A percentile compares a stretch with the other conserved stretches of the same genome.
Conservation (phyloP, 1,139 yeast genomes). For the Yamadazyma dushanensis region DNA sequence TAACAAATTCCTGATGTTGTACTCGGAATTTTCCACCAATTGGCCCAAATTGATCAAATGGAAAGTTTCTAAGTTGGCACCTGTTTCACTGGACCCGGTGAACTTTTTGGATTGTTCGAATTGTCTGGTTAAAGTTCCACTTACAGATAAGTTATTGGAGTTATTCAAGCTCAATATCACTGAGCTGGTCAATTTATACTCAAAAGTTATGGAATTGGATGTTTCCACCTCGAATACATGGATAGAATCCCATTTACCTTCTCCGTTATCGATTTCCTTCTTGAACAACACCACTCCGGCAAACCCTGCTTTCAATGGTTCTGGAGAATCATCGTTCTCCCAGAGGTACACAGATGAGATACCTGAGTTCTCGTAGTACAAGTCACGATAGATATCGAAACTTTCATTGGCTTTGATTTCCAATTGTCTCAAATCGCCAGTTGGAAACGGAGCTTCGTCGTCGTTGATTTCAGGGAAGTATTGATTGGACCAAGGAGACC, state of each 20-base stretch:
- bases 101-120: conserved; percentile 49
- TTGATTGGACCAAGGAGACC: conserved; percentile 89
- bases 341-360: conserved; percentile 88
- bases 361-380: conserved; percentile 91
- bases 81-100: conserved; percentile 32
- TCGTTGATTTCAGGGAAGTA: conserved; percentile 70
- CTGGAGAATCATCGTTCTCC: conserved; percentile 58
- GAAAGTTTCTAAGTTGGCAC: conserved; percentile 48
- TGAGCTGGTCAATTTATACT: conserved; percentile 81
- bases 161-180: conserved; percentile 70
- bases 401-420: conserved; percentile 87
- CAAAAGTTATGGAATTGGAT: conserved; percentile 46
- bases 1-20: conserved; percentile 78
- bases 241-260: conserved; percentile 85
- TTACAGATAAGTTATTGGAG: conserved; percentile 47
- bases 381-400: conserved; percentile 87
- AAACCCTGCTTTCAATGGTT: conserved; percentile 48
- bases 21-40: conserved; percentile 84
- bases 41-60: conserved; percentile 87
- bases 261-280: conserved; percentile 55
- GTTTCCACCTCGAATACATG: conserved; percentile 84
- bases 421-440: conserved; percentile 63
- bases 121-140: conserved; percentile 88
- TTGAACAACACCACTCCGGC: conserved; percentile 92
- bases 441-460: conserved; percentile 64